Conservation (phyloP, 2,329 filamentous ascomycete genomes). For the Metarhizium humberi region DNA sequence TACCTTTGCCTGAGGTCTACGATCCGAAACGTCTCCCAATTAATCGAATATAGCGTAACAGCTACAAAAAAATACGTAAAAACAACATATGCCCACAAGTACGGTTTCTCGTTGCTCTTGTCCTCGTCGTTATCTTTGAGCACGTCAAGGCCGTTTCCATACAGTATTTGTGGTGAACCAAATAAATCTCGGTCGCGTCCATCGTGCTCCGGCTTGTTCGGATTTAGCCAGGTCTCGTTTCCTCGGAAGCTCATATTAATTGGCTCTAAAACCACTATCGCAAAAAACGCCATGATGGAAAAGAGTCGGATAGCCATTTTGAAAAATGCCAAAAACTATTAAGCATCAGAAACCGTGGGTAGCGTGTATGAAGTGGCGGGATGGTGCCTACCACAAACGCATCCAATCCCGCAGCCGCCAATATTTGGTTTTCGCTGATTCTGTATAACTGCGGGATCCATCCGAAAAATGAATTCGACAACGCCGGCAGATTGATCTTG, state of each 20-base stretch:
- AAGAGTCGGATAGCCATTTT: conserved; percentile 89
- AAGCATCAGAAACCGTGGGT: conserved; percentile 9
- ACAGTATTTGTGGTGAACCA: conserved; percentile 2
- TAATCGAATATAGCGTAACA: conserved; percentile 73
- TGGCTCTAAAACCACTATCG: conserved; percentile 70
- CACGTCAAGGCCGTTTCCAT: conserved; percentile 8
- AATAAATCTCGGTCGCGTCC: conserved; percentile 5
- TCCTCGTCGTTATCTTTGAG: conserved; percentile 24
- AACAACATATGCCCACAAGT: conserved; percentile 87
- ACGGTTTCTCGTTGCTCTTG: conserved; percentile 31
- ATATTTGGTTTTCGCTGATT: conserved; percentile 80
- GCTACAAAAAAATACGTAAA: conserved; percentile 90
- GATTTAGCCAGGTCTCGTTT: background rate
- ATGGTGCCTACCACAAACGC: conserved; percentile 67
- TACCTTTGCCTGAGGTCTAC: conserved; percentile 85
- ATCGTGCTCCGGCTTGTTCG: background rate
- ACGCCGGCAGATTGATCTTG: conserved; percentile 55
- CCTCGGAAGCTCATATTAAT: conserved; percentile 61
- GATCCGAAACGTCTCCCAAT: conserved; percentile 73
- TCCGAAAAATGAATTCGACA: conserved; percentile 79
- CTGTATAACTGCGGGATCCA: conserved; percentile 84
- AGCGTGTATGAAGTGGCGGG: background rate
- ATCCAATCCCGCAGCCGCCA: conserved; percentile 85
- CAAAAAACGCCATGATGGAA: conserved; percentile 69
- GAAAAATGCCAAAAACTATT: conserved; percentile 79